Percentiles rank a stretch among this genome's conserved stretches.
phyloP scores from a whole-genome alignment of 2,329 filamentous ascomycete species.

The Fusarium piperis region DNA sequence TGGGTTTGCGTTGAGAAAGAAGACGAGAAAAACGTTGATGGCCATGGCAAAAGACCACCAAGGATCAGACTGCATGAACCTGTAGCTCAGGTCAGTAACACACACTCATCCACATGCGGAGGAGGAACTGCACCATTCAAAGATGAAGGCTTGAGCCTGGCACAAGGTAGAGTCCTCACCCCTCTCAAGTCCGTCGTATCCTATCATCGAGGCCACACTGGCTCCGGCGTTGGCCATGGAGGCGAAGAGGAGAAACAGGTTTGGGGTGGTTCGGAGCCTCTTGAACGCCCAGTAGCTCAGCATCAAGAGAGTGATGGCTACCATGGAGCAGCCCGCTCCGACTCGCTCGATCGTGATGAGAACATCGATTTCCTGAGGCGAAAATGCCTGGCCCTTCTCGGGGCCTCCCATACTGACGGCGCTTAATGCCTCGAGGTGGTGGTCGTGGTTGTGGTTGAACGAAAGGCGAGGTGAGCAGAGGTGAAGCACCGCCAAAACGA shows the following conservation, averaged over 20 bases:
- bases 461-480: not conserved
- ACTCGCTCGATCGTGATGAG: constrained; percentile 63
- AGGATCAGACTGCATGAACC: constrained; percentile 80
- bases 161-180: constrained; percentile 68
- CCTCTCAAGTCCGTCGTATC: constrained; percentile 68
- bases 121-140: constrained; percentile 66
- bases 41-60: constrained; percentile 86
- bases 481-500: not conserved
- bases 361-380: constrained; percentile 50
- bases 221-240: constrained; percentile 60
- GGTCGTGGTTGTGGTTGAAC: not conserved
- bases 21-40: constrained; percentile 78
- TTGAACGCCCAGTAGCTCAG: constrained; percentile 60
- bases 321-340: constrained; percentile 63
- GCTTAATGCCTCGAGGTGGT: constrained; percentile 1
- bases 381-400: constrained; percentile 38
- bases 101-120: not conserved
- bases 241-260: constrained; percentile 57
- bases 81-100: constrained; percentile 44
- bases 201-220: constrained; percentile 74
- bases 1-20: constrained; percentile 65
- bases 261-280: constrained; percentile 64
- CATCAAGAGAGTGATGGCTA: constrained; percentile 60
- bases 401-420: constrained; percentile 28
- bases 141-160: constrained; percentile 67